phyloP scores from a whole-genome alignment of 202 grass and related monocot species.

The Schoenoplectus triqueter region DNA sequence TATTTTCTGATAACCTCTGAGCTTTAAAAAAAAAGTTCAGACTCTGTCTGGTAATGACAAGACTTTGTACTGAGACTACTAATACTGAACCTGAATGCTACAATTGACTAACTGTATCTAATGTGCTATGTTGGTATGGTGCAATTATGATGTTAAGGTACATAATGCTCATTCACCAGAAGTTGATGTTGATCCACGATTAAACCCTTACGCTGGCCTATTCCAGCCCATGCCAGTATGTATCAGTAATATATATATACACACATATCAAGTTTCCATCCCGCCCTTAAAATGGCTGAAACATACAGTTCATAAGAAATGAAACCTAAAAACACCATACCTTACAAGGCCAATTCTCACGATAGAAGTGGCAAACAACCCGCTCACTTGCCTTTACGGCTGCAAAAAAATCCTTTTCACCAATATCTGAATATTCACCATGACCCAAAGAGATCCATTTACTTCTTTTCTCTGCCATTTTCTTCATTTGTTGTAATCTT shows the following conservation, averaged over 20 bases:
- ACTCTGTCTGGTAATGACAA: background rate
- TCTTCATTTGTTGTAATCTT: conserved; percentile 88
- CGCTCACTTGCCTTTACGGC: conserved; percentile 77
- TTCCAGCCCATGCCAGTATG: background rate
- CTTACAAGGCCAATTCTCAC: conserved; percentile 98
- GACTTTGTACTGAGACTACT: background rate
- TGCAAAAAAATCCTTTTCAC: conserved; percentile 96
- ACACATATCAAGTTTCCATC: background rate
- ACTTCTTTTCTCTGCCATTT: conserved; percentile 71
- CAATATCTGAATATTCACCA: conserved; percentile 77
- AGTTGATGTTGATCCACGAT: conserved; percentile 7
- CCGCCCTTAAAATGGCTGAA: background rate
- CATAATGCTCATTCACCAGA: conserved; percentile 19
- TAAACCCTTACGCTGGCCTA: background rate
- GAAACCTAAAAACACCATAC: conserved; percentile 36
- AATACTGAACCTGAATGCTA: conserved; percentile 11
- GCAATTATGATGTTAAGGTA: conserved; percentile 3
- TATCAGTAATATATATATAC: background rate
- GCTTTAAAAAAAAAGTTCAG: background rate
- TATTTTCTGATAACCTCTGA: background rate
- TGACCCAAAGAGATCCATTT: conserved; percentile 81
- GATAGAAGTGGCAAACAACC: conserved; percentile 91
- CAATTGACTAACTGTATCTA: background rate
- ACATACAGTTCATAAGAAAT: background rate
- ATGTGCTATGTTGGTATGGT: background rate